Evolutionary conservation across 129 eudicot genomes (phyloP), one percentile per base, ranked within the genome.

Genomic region (Artemisia argyi): DNA sequence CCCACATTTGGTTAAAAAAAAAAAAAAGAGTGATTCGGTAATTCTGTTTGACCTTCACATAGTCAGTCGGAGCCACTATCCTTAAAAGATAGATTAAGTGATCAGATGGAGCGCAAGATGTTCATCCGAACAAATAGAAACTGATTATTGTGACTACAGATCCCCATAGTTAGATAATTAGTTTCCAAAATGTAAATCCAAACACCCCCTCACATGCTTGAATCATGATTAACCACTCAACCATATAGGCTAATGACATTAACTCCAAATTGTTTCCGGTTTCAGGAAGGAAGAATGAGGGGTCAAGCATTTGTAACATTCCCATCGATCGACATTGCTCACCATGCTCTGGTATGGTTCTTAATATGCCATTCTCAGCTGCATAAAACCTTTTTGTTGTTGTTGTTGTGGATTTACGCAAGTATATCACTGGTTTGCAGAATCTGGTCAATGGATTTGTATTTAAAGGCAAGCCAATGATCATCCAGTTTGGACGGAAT

Each of bases 241-340:
- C 46, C 11, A 39, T 39, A 39, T 39, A 39, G 46, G 46, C 46
- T 1, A 39, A 66, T 68, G 7, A 53, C 67, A 39, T 56, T 62
- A 32, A 63, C 24, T 73, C 60, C 22, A 49, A 48, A 50, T 14
- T 81, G 16, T 61, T 52, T 39, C 9, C 1, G 47, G 32, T 78
- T 86, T 56, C 75, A 94, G 98, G 98, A 90, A 69, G 98, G 98
- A 76, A 87, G 98, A 81, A 94, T 94, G 98, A 84, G 97, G 77
- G 98, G 97, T 72, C 98, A 94, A 86, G 98, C 98, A 8, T 64
- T 64, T 32, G 69, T 64, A 4, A 64, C 69, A 10, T 64, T 64
- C 52, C 69, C 69, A 9, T 35, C 69, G 5, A 18, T 64, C 9
- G 69, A 64, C 52, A 64, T 64, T 35, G 69, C 69, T 64, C 53